A percentile compares a stretch with the other conserved stretches of the same genome.
phyloP scores from a whole-genome alignment of 1,284 basidiomycete species.

The Ganoderma boninense region DNA sequence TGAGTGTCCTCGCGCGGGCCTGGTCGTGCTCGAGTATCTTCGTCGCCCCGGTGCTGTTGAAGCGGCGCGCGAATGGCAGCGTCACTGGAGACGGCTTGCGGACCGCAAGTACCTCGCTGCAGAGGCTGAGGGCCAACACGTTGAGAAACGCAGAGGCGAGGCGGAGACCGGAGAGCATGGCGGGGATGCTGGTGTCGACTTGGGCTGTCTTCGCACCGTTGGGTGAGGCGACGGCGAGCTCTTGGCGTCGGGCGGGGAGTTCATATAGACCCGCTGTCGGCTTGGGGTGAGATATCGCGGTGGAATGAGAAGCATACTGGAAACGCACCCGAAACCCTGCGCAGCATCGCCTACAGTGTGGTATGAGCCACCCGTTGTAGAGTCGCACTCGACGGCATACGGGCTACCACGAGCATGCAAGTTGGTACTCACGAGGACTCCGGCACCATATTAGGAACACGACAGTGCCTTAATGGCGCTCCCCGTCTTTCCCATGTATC shows the following conservation, averaged over 20 bases:
- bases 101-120: slow-evolving; percentile 25
- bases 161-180: slow-evolving; percentile 15
- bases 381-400: not conserved
- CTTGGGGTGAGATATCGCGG: slow-evolving; percentile 1
- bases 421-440: slow-evolving; percentile 1
- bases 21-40: slow-evolving; percentile 35
- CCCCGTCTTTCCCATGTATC: slow-evolving; percentile 4
- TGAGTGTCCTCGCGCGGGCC: slow-evolving; percentile 34
- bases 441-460: not conserved
- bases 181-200: not conserved
- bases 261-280: slow-evolving; percentile 1
- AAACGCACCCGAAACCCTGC: not conserved
- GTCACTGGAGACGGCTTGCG: slow-evolving; percentile 29
- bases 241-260: not conserved
- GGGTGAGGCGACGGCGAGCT: not conserved
- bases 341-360: not conserved
- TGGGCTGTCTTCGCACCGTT: slow-evolving; percentile 5
- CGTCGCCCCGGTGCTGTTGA: slow-evolving; percentile 32
- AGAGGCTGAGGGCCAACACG: slow-evolving; percentile 9
- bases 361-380: slow-evolving; percentile 1
- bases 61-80: slow-evolving; percentile 33
- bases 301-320: not conserved
- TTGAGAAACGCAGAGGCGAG: slow-evolving; percentile 16
- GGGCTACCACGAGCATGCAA: not conserved
- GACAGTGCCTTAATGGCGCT: slow-evolving; percentile 6